phyloP scores from a whole-genome alignment of 768 basidiomycete species.

The Pholiota microspora region DNA sequence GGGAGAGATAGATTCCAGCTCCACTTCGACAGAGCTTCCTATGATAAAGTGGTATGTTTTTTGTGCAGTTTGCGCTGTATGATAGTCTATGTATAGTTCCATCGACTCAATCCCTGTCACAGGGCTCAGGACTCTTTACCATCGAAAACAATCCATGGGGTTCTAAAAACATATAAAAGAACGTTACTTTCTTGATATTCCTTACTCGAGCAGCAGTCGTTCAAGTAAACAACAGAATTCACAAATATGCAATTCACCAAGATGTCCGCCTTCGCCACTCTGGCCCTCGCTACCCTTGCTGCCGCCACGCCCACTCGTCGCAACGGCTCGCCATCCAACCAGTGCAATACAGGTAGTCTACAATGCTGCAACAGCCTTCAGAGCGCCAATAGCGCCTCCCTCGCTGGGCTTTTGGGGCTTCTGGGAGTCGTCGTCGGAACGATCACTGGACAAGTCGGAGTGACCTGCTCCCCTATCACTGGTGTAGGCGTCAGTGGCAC shows the following conservation, averaged over 20 bases:
- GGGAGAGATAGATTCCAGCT: neutral
- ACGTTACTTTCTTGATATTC: neutral
- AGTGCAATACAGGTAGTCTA: conserved; percentile 7
- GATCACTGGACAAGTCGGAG: conserved; percentile 11
- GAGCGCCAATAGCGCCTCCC: neutral
- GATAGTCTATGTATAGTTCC: neutral
- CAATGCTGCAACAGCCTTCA: conserved; percentile 7
- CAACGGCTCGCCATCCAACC: conserved; percentile 1
- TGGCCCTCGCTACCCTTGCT: conserved; percentile 12
- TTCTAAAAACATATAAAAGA: neutral
- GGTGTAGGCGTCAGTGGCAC: conserved; percentile 14
- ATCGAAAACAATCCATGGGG: neutral
- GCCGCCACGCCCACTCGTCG: conserved; percentile 8
- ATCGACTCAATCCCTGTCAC: no score
- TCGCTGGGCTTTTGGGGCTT: conserved; percentile 8
- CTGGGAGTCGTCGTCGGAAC: conserved; percentile 13
- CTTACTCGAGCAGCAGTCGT: conserved; percentile 8
- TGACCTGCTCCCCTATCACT: conserved; percentile 17
- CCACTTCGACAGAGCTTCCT: neutral
- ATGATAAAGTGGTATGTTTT: neutral
- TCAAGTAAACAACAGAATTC: neutral
- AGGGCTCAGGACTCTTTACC: no score
- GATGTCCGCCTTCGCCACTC: conserved; percentile 5
- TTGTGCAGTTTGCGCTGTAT: neutral
- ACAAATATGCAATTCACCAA: conserved; percentile 14